A percentile compares a stretch with the other conserved stretches of the same genome.
These are phyloP conservation scores for Trichoderma harzianum DNA, from an alignment of 2,329 filamentous ascomycete genomes.

Conservation along the genomic window DNA sequence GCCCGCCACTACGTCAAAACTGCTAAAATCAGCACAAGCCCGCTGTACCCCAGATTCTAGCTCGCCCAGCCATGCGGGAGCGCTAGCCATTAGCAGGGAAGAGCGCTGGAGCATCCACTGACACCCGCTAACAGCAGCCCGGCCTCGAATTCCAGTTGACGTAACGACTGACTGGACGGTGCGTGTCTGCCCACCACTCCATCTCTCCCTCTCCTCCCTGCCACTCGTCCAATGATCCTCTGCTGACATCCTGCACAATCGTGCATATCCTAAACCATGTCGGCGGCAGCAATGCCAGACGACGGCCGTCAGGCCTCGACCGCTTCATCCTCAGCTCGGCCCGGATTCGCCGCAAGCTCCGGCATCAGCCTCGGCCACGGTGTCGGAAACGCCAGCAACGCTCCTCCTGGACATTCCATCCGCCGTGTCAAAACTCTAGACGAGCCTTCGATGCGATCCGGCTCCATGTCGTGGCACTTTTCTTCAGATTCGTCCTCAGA, in stretches of 20 bases:
- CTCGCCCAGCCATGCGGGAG: constrained; percentile 12
- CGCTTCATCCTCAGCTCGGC: constrained; percentile 1
- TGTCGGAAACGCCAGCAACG: neutral
- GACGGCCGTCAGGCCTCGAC: constrained; percentile 19
- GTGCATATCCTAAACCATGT: constrained; percentile 9
- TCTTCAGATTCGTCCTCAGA: constrained; percentile 30
- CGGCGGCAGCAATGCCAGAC: constrained; percentile 21
- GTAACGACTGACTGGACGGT: constrained; percentile 2
- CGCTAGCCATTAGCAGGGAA: constrained; percentile 9
- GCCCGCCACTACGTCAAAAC: neutral
- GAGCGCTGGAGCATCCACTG: constrained; percentile 4
- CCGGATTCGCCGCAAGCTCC: constrained; percentile 13
- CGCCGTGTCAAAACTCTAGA: constrained; percentile 43
- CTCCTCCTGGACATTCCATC: constrained; percentile 35
- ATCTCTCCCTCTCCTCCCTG: neutral
- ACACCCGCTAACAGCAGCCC: neutral
- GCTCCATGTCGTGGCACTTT: constrained; percentile 21
- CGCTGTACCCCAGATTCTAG: constrained; percentile 18
- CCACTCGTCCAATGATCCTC: neutral
- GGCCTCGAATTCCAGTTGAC: constrained; percentile 16
- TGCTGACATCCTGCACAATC: constrained; percentile 7
- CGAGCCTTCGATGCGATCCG: constrained; percentile 28
- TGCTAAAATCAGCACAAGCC: constrained; percentile 11
- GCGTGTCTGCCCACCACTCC: neutral
- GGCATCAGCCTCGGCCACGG: constrained; percentile 8